A percentile compares a stretch with the other conserved stretches of the same genome.
Evolutionary conservation across 352 stramenopile species (phyloP).

Genomic region (Phytophthora kernoviae): DNA sequence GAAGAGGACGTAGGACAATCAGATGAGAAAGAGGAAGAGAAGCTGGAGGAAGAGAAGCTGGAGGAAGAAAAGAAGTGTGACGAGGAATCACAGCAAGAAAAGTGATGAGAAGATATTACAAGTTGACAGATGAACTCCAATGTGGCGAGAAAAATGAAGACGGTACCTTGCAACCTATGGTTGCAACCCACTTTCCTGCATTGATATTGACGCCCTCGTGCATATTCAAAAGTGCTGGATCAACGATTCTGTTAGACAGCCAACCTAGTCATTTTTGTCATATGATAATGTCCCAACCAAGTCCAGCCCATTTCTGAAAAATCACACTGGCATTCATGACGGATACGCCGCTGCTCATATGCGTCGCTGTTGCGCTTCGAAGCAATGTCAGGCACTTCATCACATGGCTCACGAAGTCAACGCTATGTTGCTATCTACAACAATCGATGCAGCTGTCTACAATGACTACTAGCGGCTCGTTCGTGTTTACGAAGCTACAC

Average conservation of each 20-base stretch:
- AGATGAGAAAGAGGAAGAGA: constrained; percentile 1
- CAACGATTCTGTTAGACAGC: no score
- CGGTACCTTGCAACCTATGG: no score
- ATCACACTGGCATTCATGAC: constrained; percentile 6
- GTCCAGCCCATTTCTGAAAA: background rate
- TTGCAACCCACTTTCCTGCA: no score
- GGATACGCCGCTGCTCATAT: background rate
- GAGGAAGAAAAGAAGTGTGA: background rate
- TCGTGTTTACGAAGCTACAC: background rate
- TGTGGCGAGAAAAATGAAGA: no score
- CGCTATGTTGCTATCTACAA: background rate
- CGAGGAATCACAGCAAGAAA: background rate
- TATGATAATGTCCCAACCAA: no score
- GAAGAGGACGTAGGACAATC: background rate
- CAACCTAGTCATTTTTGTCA: no score
- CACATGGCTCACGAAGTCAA: constrained; percentile 6
- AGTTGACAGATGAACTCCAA: no score
- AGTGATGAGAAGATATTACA: no score
- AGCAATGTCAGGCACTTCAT: constrained; percentile 1
- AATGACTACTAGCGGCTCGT: background rate
- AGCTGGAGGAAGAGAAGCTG: background rate
- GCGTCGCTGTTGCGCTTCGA: background rate
- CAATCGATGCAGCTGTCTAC: background rate
- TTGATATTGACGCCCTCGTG: no score
- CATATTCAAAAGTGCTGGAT: no score